Conservation (phyloP, 2,329 filamentous ascomycete species). For the Talaromyces sp. region DNA sequence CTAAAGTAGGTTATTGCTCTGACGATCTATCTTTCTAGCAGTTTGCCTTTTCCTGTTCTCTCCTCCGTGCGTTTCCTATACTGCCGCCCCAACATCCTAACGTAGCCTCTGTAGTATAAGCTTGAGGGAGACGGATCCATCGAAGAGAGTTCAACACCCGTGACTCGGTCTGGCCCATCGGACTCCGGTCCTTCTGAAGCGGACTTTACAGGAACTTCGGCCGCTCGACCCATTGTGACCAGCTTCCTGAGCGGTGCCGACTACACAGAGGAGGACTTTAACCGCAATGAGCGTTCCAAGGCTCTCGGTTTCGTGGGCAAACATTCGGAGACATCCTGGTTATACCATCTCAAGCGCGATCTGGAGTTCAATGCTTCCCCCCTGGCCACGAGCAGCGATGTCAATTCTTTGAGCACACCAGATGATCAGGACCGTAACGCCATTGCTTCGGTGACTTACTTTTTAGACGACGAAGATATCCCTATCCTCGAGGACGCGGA, state of each 20-base stretch:
- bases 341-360: constrained; percentile 41
- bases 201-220: constrained; percentile 23
- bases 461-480: constrained; percentile 42
- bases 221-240: constrained; percentile 25
- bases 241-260: constrained; percentile 39
- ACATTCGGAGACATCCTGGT: constrained; percentile 47
- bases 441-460: constrained; percentile 39
- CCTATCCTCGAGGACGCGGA: constrained; percentile 37
- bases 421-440: constrained; percentile 29
- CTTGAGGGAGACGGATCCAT: constrained; percentile 14
- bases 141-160: constrained; percentile 18
- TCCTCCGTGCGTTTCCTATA: background rate
- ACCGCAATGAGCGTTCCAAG: constrained; percentile 39
- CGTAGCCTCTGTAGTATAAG: constrained; percentile 21
- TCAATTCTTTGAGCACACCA: constrained; percentile 5
- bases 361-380: constrained; percentile 31
- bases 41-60: background rate
- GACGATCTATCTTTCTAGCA: background rate
- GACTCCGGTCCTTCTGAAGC: constrained; percentile 22
- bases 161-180: constrained; percentile 18
- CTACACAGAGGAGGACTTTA: constrained; percentile 46
- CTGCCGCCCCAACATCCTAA: constrained; percentile 16
- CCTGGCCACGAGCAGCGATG: background rate
- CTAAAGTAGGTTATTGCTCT: constrained; percentile 32
- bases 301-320: constrained; percentile 46